phyloP scores from a whole-genome alignment of 768 basidiomycete species.

The Neoboletus subvelutipes region DNA sequence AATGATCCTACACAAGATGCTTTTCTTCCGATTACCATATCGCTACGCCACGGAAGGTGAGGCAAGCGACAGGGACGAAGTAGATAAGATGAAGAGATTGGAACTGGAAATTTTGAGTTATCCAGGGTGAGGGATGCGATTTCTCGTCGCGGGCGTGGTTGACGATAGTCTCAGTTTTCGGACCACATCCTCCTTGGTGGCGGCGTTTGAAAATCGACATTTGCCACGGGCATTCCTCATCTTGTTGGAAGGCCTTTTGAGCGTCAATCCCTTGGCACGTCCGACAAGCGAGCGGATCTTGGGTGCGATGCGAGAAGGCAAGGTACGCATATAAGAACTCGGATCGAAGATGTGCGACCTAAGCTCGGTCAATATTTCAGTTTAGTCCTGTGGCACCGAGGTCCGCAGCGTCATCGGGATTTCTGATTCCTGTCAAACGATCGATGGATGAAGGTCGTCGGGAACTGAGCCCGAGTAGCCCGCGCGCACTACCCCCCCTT shows the following conservation, averaged over 20 bases:
- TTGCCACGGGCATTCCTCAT: constrained; percentile 70
- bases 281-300: constrained; percentile 73
- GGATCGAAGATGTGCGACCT: not conserved
- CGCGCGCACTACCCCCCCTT: constrained; percentile 20
- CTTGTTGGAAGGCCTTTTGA: constrained; percentile 69
- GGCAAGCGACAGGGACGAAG: constrained; percentile 48
- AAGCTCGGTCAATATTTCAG: constrained; percentile 16
- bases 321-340: constrained; percentile 46
- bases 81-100: constrained; percentile 64
- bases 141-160: constrained; percentile 3
- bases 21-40: constrained; percentile 91
- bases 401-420: constrained; percentile 11
- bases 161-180: constrained; percentile 43
- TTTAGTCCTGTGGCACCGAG: constrained; percentile 25
- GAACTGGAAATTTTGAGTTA: constrained; percentile 75
- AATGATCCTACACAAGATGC: constrained; percentile 91
- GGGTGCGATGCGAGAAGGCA: constrained; percentile 67
- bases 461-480: constrained; percentile 8
- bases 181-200: constrained; percentile 48
- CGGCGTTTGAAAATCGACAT: constrained; percentile 66
- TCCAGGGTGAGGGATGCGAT: constrained; percentile 53
- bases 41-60: constrained; percentile 64
- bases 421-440: constrained; percentile 26
- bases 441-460: constrained; percentile 12
- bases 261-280: constrained; percentile 56